These are phyloP conservation scores for Dryadomyces quercus-mongolicae DNA, from an alignment of 2,329 filamentous ascomycete species.

Conservation along the genomic window DNA sequence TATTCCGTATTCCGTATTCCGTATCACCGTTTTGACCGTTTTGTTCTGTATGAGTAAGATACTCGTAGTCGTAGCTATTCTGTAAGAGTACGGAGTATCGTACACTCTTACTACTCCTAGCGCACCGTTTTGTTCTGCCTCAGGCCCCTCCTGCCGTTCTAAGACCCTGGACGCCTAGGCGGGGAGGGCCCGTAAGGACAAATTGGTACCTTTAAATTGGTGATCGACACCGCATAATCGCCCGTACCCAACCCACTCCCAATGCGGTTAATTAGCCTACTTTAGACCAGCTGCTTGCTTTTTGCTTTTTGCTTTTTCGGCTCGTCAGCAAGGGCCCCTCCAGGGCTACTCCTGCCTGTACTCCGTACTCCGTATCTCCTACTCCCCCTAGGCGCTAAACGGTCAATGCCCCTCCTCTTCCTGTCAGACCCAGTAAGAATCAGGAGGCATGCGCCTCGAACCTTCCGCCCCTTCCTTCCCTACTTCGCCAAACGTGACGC, in stretches of 20 bases:
- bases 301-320: neutral
- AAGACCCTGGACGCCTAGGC: too few relatives aligned
- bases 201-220: neutral
- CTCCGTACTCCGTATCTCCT: neutral
- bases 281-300: neutral
- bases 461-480: neutral
- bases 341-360: neutral
- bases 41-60: too few relatives aligned
- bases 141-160: too few relatives aligned
- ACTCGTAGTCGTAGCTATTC: too few relatives aligned
- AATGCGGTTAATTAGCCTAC: neutral
- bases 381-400: neutral
- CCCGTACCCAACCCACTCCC: neutral
- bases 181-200: too few relatives aligned
- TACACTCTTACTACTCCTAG: too few relatives aligned
- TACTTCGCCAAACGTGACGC: neutral
- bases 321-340: neutral
- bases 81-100: too few relatives aligned
- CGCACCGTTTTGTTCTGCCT: too few relatives aligned
- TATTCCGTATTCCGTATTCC: too few relatives aligned
- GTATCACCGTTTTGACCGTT: too few relatives aligned
- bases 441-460: slow-evolving; percentile 5
- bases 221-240: neutral
- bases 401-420: neutral
- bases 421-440: neutral